These are phyloP conservation scores for Metarhizium sp. DNA, from an alignment of 2,329 filamentous ascomycete genomes.

Conservation along the genomic window DNA sequence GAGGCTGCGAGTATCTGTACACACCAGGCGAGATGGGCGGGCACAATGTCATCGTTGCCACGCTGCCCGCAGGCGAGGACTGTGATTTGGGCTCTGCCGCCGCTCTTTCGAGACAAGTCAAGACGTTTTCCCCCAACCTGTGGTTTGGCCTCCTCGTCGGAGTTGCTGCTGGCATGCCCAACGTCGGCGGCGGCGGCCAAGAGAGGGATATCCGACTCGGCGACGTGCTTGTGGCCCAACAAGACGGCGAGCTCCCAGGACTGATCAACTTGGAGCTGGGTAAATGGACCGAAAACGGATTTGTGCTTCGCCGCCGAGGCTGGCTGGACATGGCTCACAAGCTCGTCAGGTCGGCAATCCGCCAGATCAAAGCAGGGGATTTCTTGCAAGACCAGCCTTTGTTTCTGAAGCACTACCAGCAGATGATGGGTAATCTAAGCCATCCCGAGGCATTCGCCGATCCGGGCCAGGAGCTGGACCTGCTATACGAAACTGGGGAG, in stretches of 20 bases:
- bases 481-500: neutral
- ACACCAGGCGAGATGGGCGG: slow-evolving; percentile 22
- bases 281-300: slow-evolving; percentile 11
- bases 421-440: neutral
- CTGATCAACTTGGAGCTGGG: slow-evolving; percentile 20
- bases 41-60: slow-evolving; percentile 27
- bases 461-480: neutral
- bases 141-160: slow-evolving; percentile 29
- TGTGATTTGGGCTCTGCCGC: slow-evolving; percentile 25
- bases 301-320: neutral
- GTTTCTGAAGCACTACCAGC: neutral
- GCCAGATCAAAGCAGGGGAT: neutral
- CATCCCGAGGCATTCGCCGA: neutral
- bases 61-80: slow-evolving; percentile 21
- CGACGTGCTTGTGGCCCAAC: slow-evolving; percentile 21
- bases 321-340: neutral
- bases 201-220: slow-evolving; percentile 23
- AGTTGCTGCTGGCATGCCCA: slow-evolving; percentile 26
- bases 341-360: neutral
- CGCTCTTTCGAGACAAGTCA: slow-evolving; percentile 24
- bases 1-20: slow-evolving; percentile 25
- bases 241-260: slow-evolving; percentile 12
- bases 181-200: slow-evolving; percentile 11
- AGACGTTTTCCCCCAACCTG: slow-evolving; percentile 25
- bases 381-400: neutral